A percentile compares a stretch with the other conserved stretches of the same genome.
phyloP scores from a whole-genome alignment of 2,329 filamentous ascomycete species.

The Tolypocladium cylindrosporum region DNA sequence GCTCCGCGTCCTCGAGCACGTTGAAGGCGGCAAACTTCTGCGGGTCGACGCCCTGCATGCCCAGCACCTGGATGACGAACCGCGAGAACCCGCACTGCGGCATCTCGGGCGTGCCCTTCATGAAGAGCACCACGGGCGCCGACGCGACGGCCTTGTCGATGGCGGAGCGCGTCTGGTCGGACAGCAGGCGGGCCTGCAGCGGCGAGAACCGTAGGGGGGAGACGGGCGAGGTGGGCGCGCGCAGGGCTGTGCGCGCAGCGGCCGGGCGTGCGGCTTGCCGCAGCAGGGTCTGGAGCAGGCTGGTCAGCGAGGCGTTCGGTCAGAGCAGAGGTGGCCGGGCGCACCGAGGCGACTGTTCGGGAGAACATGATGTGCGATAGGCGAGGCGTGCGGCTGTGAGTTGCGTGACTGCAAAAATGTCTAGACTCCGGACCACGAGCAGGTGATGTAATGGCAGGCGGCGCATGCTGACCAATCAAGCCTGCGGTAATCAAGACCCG shows the following conservation, averaged over 20 bases:
- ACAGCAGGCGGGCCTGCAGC: slow-evolving; percentile 58
- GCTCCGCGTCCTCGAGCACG: slow-evolving; percentile 81
- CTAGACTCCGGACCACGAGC: background rate
- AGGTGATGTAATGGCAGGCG: background rate
- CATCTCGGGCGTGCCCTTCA: slow-evolving; percentile 96
- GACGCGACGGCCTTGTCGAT: slow-evolving; percentile 86
- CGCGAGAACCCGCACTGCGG: slow-evolving; percentile 96
- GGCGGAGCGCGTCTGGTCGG: slow-evolving; percentile 65
- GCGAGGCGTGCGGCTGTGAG: background rate
- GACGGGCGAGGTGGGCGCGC: slow-evolving; percentile 6
- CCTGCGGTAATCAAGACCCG: background rate
- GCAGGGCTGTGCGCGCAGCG: slow-evolving; percentile 13
- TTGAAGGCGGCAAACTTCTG: slow-evolving; percentile 97
- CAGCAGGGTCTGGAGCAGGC: slow-evolving; percentile 18
- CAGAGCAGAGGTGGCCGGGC: background rate
- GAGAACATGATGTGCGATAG: slow-evolving; percentile 11
- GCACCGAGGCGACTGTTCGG: slow-evolving; percentile 14
- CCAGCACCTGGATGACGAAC: slow-evolving; percentile 88
- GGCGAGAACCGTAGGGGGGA: slow-evolving; percentile 12
- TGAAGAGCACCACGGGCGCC: slow-evolving; percentile 92
- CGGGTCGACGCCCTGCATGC: slow-evolving; percentile 89
- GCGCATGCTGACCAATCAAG: slow-evolving; percentile 2
- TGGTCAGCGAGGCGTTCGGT: background rate
- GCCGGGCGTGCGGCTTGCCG: slow-evolving; percentile 27
- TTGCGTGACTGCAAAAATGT: background rate